A percentile compares a stretch with the other conserved stretches of the same genome.
Conservation (phyloP, 805 yeast genomes). For the Grigorovia yakushimaensis region DNA sequence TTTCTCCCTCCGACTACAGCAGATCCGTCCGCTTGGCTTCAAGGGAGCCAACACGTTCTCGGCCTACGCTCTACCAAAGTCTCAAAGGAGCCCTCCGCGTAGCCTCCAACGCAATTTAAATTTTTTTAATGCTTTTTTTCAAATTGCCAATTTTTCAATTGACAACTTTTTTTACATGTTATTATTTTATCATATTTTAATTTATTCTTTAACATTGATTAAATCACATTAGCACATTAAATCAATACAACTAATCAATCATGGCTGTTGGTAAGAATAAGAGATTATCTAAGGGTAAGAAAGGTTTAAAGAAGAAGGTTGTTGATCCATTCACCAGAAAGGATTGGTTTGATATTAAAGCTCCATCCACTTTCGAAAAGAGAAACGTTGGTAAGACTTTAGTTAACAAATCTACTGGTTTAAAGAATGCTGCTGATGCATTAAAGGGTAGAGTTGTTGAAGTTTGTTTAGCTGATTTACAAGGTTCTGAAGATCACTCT, state of each 20-base stretch:
- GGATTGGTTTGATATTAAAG: slow-evolving; percentile 97
- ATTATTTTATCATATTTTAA: not conserved
- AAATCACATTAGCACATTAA: not conserved
- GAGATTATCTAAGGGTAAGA: slow-evolving; percentile 79
- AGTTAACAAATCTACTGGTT: slow-evolving; percentile 97
- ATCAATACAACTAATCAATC: slow-evolving; percentile 3
- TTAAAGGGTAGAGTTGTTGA: slow-evolving; percentile 96
- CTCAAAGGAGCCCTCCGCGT: not conserved
- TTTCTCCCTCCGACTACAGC: too few species aligned
- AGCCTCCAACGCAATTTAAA: not conserved
- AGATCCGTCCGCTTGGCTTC: too few species aligned
- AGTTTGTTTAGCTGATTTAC: slow-evolving; percentile 92
- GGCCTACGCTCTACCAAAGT: not conserved
- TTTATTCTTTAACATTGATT: not conserved
- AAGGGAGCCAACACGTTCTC: too few species aligned
- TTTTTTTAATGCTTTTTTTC: not conserved
- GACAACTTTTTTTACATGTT: not conserved
- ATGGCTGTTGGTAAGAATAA: slow-evolving; percentile 86
- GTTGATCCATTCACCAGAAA: slow-evolving; percentile 98
- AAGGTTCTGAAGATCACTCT: slow-evolving; percentile 97
- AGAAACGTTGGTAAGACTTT: slow-evolving; percentile 97
- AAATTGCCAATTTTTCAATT: not conserved
- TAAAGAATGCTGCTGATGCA: slow-evolving; percentile 94
- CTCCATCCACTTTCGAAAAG: slow-evolving; percentile 96
- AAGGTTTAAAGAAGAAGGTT: slow-evolving; percentile 97